Base-by-base conservation (phyloP, 768 basidiomycete genomes). In the Suillus lakei region DNA sequence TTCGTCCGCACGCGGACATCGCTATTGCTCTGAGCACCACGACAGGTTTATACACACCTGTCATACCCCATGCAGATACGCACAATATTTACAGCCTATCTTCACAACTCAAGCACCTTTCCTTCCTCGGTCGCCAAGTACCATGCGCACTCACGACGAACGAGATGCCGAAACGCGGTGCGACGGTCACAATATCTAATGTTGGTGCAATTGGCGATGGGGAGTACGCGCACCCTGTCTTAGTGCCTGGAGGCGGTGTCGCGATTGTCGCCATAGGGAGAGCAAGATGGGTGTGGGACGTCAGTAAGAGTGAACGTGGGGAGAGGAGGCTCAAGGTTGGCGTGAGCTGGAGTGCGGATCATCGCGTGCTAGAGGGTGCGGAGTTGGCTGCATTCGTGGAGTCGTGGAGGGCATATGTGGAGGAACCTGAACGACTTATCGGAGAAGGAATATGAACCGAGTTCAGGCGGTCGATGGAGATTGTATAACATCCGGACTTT, bases 311-410 rank as follows among this genome's bases (percentile, higher is more conserved):
- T 7, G 61, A 53, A 2, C 32, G 21, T 18, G 86, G 87, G 1
- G 83, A 84, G 68, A 78, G 86, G 66, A 80, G 88, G 69, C 74
- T 91, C 44, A 85, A 85, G 78, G 74, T 90, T 44, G 85, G 85
- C 12, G 80, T 94, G 5, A 92, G 90, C 67, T 96, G 94, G 92
- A 88, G 87, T 66, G 94, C 91, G 56, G 94, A 96, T 69, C 95
- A 96, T 77, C 80, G 94, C 18, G 88, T 96, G 8, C 88, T 95
- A 12, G 94, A 96, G 73, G 94, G 94, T 5, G 94, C 93, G 1
- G 94, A 96, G 78, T 74, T 96, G 67, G 93, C 91, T 61, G 93
- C 91, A 68, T 94, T 96, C 74, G 91, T 94, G 66, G 93, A 95
- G 79, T 81, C 83, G 50, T 96, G 94, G 94, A 86, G 93, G 66